These are phyloP conservation scores for Dendrobium huoshanense DNA, from an alignment of 106 monocot species.

Conservation along the genomic window DNA sequence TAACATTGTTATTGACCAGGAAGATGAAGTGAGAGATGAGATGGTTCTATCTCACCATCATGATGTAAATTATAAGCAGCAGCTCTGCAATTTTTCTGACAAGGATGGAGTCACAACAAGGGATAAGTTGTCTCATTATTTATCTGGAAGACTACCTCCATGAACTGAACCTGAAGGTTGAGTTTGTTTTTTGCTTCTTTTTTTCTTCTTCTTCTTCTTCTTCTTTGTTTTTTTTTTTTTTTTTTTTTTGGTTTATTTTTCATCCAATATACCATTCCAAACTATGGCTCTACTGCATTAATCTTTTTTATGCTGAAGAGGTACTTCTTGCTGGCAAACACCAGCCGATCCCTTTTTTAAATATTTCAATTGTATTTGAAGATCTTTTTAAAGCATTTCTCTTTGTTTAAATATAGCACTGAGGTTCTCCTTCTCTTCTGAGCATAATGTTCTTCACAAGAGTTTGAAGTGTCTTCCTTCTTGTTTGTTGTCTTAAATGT, in stretches of 20 bases:
- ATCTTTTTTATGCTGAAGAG: not conserved
- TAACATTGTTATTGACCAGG: constrained; percentile 72
- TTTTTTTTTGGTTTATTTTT: not conserved
- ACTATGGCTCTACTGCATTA: not conserved
- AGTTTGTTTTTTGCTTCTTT: not conserved
- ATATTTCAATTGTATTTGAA: not conserved
- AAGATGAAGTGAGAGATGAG: constrained; percentile 48
- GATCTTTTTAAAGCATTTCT: not conserved
- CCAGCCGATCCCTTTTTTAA: not conserved
- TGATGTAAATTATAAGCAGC: constrained; percentile 59
- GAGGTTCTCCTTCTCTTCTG: not conserved
- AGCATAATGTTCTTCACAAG: not conserved
- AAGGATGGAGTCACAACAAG: constrained; percentile 34
- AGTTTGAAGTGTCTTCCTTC: not conserved
- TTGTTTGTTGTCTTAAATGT: too few species aligned
- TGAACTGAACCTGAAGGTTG: constrained; percentile 10
- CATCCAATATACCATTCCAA: not conserved
- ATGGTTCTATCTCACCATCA: constrained; percentile 31
- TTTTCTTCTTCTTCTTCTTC: not conserved
- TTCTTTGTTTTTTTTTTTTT: not conserved
- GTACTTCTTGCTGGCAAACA: constrained; percentile 2
- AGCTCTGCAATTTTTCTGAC: constrained; percentile 45
- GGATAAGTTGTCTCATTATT: constrained; percentile 45
- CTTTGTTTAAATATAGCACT: not conserved
- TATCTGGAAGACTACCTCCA: constrained; percentile 36